Conservation (phyloP, 352 stramenopile species). For the Globisporangium cystogenes region DNA sequence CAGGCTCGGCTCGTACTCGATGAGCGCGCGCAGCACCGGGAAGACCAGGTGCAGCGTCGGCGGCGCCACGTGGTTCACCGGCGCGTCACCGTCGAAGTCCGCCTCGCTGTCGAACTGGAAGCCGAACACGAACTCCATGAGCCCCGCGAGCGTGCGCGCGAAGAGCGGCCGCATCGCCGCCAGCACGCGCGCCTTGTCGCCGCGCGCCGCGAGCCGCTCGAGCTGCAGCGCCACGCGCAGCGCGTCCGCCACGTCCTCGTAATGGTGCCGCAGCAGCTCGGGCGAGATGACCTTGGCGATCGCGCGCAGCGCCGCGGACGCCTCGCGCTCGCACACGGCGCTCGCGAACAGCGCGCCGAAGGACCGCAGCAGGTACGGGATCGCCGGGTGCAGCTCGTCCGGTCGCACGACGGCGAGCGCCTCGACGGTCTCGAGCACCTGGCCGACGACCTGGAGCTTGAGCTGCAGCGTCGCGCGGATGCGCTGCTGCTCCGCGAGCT, state of each 20-base stretch:
- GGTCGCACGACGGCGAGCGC: conserved; percentile 50
- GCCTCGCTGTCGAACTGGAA: conserved; percentile 77
- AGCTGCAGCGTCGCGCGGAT: conserved; percentile 41
- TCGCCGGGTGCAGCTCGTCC: conserved; percentile 66
- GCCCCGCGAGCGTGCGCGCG: conserved; percentile 39
- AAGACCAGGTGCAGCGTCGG: conserved; percentile 79
- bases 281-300: conserved; percentile 64
- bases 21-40: conserved; percentile 54
- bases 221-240: conserved; percentile 51
- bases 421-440: conserved; percentile 52
- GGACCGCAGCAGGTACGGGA: conserved; percentile 60
- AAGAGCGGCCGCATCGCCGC: conserved; percentile 44
- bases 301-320: conserved; percentile 27
- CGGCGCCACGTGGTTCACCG: conserved; percentile 61
- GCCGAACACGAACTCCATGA: conserved; percentile 80
- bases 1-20: conserved; percentile 42
- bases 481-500: conserved; percentile 54
- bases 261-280: conserved; percentile 51
- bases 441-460: conserved; percentile 31
- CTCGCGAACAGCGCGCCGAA: conserved; percentile 49
- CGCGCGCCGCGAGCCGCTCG: conserved; percentile 28
- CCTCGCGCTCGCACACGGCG: conserved; percentile 43
- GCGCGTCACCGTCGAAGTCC: conserved; percentile 63
- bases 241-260: conserved; percentile 54
- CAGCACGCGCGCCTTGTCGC: conserved; percentile 32